Evolutionary conservation across 192 early-diverging fungal species (phyloP), one percentile per base, ranked within the genome.

Genomic region (Podila clonocystis): DNA sequence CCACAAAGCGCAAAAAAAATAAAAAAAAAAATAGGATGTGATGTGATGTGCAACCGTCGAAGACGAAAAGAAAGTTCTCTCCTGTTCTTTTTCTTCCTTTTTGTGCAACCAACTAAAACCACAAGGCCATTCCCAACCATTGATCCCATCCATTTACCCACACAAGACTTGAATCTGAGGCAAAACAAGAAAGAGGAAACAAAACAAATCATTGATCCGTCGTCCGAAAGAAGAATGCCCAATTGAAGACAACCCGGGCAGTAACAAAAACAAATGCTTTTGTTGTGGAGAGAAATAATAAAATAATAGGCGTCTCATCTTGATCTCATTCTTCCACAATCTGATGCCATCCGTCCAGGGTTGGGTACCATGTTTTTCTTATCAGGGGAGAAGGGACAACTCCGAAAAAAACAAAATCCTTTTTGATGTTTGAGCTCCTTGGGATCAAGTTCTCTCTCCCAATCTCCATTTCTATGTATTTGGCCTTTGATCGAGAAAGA

Each of bases 1-100:
- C 1, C 20, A 55, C 9, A 24, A 52, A n/a, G 19, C 52, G 8
- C 20, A 55, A 24, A 24, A 52, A 55, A 26, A 9, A 2, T 9
- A 55, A 24, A 8, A n/a, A n/a, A n/a, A n/a, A n/a, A n/a, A n/a
- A n/a, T n/a, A n/a, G n/a, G n/a, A n/a, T n/a, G n/a, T n/a, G n/a
- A n/a, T n/a, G n/a, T n/a, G 52, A 26, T 55, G 52, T 26, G 52
- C 41, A 15, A 45, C 15, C 2, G 2, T 15, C 41, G 13, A 45
- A 45, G 13, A n/a, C n/a, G n/a, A 45, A 45, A 24, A n/a, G 52
- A 55, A 55, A 55, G 52, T 55, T 55, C 52, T 55, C 52, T 26
- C 19, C 11, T 26, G n/a, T n/a, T 55, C 24, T n/a, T 55, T 55
- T 17, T 55, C n/a, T 55, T 55, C n/a, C 24, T 9, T 55, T 55